Percentiles rank a stretch among this genome's conserved stretches.
Evolutionary conservation across 352 stramenopile genomes (phyloP).

Genomic region (Elongisporangium undulatum): DNA sequence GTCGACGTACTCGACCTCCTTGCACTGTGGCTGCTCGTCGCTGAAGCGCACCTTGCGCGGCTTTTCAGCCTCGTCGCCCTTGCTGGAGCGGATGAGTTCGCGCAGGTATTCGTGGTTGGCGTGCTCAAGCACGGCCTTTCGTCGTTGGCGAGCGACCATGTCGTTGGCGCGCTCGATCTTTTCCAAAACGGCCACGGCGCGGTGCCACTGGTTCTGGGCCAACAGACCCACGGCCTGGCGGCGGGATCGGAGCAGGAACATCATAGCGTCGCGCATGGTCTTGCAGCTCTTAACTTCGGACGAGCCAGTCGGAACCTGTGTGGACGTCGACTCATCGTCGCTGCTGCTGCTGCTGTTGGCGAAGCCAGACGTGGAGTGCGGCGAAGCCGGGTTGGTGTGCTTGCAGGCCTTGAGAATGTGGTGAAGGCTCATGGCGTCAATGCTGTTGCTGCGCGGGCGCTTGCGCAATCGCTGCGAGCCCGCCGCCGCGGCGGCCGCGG

Average conservation of each 20-base stretch:
- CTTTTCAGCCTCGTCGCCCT: constrained; percentile 12
- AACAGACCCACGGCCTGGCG: constrained; percentile 64
- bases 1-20: constrained; percentile 39
- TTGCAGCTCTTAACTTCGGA: constrained; percentile 45
- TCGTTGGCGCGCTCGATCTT: constrained; percentile 82
- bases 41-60: constrained; percentile 52
- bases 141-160: constrained; percentile 67
- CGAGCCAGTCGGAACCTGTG: constrained; percentile 4
- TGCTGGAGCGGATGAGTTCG: constrained; percentile 5
- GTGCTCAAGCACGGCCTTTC: constrained; percentile 50
- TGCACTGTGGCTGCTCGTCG: constrained; percentile 37
- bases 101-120: constrained; percentile 33
- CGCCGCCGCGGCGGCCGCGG: no score
- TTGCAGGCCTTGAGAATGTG: constrained; percentile 64
- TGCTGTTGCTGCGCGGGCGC: constrained; percentile 39
- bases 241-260: constrained; percentile 72
- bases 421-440: constrained; percentile 44
- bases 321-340: constrained; percentile 10
- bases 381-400: constrained; percentile 38
- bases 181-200: constrained; percentile 63
- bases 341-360: constrained; percentile 21
- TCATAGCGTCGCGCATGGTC: constrained; percentile 65
- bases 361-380: constrained; percentile 29
- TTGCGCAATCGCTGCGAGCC: constrained; percentile 38
- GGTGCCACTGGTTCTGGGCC: constrained; percentile 72